These are phyloP conservation scores for Trypanosoma rangeli DNA, from an alignment of 208 protist species.

Conservation along the genomic window DNA sequence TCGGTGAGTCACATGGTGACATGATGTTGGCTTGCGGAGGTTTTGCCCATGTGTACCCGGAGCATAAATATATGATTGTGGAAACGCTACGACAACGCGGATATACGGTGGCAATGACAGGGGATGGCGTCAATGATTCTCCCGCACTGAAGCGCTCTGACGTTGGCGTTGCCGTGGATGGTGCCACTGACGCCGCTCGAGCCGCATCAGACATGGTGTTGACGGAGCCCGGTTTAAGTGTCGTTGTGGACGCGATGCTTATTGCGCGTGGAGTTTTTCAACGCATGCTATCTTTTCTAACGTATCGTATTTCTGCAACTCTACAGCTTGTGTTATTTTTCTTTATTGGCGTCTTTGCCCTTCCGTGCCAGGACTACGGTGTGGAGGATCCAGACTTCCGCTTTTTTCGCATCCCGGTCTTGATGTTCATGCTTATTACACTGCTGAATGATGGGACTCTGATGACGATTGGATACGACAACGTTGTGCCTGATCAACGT, in stretches of 20 bases:
- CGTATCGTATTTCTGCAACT: constrained; percentile 79
- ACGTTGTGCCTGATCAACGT: constrained; percentile 26
- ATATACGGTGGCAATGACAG: constrained; percentile 95
- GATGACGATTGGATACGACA: constrained; percentile 54
- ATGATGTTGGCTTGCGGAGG: constrained; percentile 59
- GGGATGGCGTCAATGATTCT: constrained; percentile 97
- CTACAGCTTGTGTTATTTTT: constrained; percentile 85
- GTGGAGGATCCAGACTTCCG: constrained; percentile 59
- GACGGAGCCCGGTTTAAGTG: constrained; percentile 88
- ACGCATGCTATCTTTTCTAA: constrained; percentile 91
- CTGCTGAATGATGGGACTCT: constrained; percentile 65
- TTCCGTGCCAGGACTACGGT: constrained; percentile 70
- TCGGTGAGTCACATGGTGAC: constrained; percentile 20
- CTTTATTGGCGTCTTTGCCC: constrained; percentile 78
- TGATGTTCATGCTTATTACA: constrained; percentile 93
- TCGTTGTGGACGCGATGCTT: constrained; percentile 94
- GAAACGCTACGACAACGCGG: constrained; percentile 86
- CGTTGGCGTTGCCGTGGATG: constrained; percentile 95
- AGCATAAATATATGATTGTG: constrained; percentile 96
- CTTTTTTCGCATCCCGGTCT: constrained; percentile 85
- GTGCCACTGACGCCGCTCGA: constrained; percentile 92
- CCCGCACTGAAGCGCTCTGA: constrained; percentile 95
- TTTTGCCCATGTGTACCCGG: constrained; percentile 94
- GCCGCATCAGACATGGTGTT: constrained; percentile 95
- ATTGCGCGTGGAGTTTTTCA: constrained; percentile 94